These are phyloP conservation scores for Glycine tomentella DNA, from an alignment of 306 rosid species.

Conservation along the genomic window DNA sequence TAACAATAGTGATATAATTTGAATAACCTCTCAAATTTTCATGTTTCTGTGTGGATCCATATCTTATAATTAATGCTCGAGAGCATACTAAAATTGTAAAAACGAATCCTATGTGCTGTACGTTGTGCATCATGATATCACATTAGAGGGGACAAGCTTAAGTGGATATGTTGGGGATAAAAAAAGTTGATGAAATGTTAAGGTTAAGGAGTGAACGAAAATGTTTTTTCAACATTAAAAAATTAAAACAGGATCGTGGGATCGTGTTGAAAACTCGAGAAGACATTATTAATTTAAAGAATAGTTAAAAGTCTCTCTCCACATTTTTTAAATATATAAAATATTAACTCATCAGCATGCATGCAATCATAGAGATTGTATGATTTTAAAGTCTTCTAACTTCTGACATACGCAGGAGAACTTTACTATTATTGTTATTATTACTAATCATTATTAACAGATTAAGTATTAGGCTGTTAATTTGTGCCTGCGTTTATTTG, in stretches of 20 bases:
- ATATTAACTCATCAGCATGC: background rate
- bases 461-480: no score
- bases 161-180: background rate
- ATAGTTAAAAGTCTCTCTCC: background rate
- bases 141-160: constrained; percentile 12
- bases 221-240: background rate
- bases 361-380: constrained; percentile 11
- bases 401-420: no score
- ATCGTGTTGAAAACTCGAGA: background rate
- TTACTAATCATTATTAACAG: no score
- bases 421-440: no score
- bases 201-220: background rate
- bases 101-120: constrained; percentile 37
- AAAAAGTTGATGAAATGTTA: background rate
- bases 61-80: background rate
- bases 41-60: constrained; percentile 4
- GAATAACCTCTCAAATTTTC: background rate
- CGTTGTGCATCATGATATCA: constrained; percentile 9
- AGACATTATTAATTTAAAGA: constrained; percentile 16
- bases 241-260: background rate
- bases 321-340: background rate
- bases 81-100: background rate
- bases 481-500: no score
- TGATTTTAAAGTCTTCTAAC: no score
- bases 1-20: background rate